Base-by-base conservation (phyloP, 192 early-diverging fungal species). In the Thoreauomyces humboldtii region DNA sequence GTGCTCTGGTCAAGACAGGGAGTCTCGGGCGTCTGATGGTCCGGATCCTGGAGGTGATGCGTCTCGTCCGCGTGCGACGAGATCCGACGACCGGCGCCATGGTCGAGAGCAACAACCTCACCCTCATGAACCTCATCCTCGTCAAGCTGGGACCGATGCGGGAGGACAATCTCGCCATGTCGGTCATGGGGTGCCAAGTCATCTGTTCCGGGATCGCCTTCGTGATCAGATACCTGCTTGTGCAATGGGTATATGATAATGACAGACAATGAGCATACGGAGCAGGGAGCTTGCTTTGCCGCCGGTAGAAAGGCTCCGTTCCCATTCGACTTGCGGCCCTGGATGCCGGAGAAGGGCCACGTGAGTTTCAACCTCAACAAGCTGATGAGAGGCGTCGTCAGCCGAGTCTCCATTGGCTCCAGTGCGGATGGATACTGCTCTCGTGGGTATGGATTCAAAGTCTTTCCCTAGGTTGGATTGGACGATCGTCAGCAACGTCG, bases 71-170 rank as follows among this genome's bases (percentile, higher is more conserved):
- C 24, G 27, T 52, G 27, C 11, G 63, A n/a, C 74, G 83, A 29
- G 76, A 84, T 32, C 47, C 77, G 24, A 65, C 74, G 51, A 74
- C 76, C 1, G 79, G 80, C 2, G 59, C 77, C 25, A 70, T 77
- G 57, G 38, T 87, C 17, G 81, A 84, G 52, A 79, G 86, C 72
- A 97, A 88, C 64, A 99, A 99, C 69, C 77, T 99, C 33, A 99
- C 97, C 0, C 69, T 99, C 28, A 80, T 99, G 24, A 99, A 98
- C 65, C 69, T 95, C 17, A 72, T 98, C 53, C 76, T 99, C n/a
- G 81, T 95, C 24, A 80, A 80, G 69, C 62, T 81, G 32, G 90
- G 88, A 4, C 91, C 89, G 0, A 81, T 92, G 67, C 74, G 73
- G 17, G 97, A 98, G 69, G 73, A 32, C 4, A 11, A 59, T 7